phyloP scores from a whole-genome alignment of 2,329 filamentous ascomycete species.

The Xylariaceae sp. region DNA sequence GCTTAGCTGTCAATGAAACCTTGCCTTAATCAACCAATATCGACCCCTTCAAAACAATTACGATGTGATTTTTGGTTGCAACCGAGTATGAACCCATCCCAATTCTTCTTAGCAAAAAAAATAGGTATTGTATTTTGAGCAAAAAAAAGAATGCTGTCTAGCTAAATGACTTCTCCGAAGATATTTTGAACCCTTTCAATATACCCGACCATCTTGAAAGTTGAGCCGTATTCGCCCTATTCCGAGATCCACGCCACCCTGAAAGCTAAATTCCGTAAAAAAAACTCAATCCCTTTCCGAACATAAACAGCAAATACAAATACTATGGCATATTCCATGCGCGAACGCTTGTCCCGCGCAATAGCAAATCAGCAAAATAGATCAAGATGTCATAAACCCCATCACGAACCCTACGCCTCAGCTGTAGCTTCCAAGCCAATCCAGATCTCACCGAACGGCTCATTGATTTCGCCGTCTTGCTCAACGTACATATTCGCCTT shows the following conservation, averaged over 20 bases:
- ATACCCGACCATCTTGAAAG: no score
- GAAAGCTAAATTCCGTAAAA: not conserved
- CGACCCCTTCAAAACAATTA: not conserved
- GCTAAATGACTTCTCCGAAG: not conserved
- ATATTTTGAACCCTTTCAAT: no score
- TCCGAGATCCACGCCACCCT: not conserved
- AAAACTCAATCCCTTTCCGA: not conserved
- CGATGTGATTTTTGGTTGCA: not conserved
- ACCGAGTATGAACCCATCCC: not conserved
- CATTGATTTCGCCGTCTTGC: constrained; percentile 45
- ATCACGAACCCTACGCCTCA: not conserved
- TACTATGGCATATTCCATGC: not conserved
- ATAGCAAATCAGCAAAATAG: no score
- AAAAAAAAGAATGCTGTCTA: not conserved
- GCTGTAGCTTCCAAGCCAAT: constrained; percentile 36
- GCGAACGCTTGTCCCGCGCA: no score
- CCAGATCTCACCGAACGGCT: constrained; percentile 44
- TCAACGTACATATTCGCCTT: constrained; percentile 57
- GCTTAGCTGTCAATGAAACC: not conserved
- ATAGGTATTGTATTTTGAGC: no score
- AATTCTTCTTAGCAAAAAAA: not conserved
- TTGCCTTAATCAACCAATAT: not conserved
- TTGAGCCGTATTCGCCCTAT: no score
- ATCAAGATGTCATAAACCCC: no score
- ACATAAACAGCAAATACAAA: not conserved